phyloP scores from a whole-genome alignment of 495 filamentous ascomycete genomes.

The Lentithecium fluviatile region DNA sequence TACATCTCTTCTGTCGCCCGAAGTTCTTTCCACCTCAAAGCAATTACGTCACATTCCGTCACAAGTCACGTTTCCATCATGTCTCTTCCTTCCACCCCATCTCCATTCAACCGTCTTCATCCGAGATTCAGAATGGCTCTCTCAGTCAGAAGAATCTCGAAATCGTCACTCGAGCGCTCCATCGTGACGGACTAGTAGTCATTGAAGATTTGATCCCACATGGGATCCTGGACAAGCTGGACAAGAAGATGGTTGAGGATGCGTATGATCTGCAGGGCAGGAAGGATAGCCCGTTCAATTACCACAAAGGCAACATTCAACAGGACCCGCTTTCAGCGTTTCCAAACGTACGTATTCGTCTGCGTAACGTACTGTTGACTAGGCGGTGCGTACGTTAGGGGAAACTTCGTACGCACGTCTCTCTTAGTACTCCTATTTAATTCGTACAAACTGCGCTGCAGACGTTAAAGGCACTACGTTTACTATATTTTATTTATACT shows the following conservation, averaged over 20 bases:
- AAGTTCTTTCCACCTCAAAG: too few relatives aligned
- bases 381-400: too few relatives aligned
- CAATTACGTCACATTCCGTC: background rate
- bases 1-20: background rate
- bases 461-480: too few relatives aligned
- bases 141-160: constrained; percentile 46
- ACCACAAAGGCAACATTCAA: constrained; percentile 55
- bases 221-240: constrained; percentile 49
- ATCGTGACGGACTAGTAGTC: constrained; percentile 60
- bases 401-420: too few relatives aligned
- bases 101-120: constrained; percentile 5
- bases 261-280: constrained; percentile 45
- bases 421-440: too few relatives aligned
- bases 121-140: constrained; percentile 14
- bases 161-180: constrained; percentile 51
- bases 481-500: too few relatives aligned
- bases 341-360: too few relatives aligned
- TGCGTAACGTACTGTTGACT: too few relatives aligned
- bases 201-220: constrained; percentile 51
- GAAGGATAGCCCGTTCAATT: constrained; percentile 54
- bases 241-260: constrained; percentile 54
- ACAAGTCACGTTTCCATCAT: background rate
- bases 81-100: constrained; percentile 21
- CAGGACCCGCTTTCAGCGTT: constrained; percentile 57
- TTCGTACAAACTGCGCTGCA: too few relatives aligned